A percentile compares a stretch with the other conserved stretches of the same genome.
phyloP scores from a whole-genome alignment of 2,329 filamentous ascomycete species.

The Fusarium sp. region DNA sequence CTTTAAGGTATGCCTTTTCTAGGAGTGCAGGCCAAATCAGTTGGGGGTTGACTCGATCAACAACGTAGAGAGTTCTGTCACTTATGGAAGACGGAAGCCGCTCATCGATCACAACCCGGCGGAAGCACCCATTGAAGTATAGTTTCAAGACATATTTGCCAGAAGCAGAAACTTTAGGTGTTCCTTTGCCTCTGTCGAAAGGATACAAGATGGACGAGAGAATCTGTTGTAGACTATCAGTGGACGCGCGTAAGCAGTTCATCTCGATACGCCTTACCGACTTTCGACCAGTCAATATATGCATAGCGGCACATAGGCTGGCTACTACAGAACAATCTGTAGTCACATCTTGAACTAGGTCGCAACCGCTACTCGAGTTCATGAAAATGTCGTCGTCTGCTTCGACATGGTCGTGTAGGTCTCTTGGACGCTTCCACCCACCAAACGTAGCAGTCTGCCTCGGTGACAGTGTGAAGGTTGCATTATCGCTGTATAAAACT shows the following conservation, averaged over 20 bases:
- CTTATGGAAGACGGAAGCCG: constrained; percentile 80
- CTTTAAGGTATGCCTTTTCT: constrained; percentile 96
- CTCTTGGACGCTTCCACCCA: constrained; percentile 80
- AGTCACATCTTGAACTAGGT: constrained; percentile 93
- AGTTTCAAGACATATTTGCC: constrained; percentile 93
- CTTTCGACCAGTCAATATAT: constrained; percentile 71
- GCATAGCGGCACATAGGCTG: constrained; percentile 84
- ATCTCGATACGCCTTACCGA: constrained; percentile 60
- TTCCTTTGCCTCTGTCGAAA: constrained; percentile 65
- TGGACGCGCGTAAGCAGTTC: background rate
- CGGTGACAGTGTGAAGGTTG: constrained; percentile 75
- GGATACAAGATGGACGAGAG: constrained; percentile 79
- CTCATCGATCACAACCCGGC: constrained; percentile 89
- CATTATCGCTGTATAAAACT: constrained; percentile 65
- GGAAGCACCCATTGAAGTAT: constrained; percentile 93
- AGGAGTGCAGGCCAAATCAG: constrained; percentile 90
- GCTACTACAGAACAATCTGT: constrained; percentile 98
- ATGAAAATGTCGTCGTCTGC: constrained; percentile 58
- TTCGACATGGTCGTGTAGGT: constrained; percentile 56
- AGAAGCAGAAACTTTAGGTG: constrained; percentile 73
- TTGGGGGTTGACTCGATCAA: constrained; percentile 82
- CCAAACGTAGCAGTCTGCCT: constrained; percentile 79
- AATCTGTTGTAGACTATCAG: constrained; percentile 57
- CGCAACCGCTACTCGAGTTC: constrained; percentile 66
- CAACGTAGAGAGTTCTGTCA: constrained; percentile 80